These are phyloP conservation scores for Amaranthus palmeri DNA, from an alignment of 148 eudicot species.

Conservation along the genomic window DNA sequence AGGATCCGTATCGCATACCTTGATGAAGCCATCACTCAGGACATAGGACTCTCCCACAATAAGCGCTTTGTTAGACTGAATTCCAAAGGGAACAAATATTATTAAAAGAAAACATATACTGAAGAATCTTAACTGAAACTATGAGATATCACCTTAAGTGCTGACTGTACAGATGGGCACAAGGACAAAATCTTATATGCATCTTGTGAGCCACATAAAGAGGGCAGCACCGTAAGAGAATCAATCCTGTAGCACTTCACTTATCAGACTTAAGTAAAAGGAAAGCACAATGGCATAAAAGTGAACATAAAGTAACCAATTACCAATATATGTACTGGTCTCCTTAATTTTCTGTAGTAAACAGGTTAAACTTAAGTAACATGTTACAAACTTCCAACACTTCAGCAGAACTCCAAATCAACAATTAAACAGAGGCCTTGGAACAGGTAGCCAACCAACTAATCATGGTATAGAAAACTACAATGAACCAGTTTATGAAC, in stretches of 20 bases:
- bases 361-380: neutral
- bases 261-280: conserved; percentile 9
- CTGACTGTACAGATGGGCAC: conserved; percentile 74
- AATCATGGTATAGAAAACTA: neutral
- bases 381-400: neutral
- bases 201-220: conserved; percentile 79
- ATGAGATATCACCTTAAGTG: conserved; percentile 56
- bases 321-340: neutral
- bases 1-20: conserved; percentile 44
- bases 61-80: conserved; percentile 69
- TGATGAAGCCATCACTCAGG: conserved; percentile 71
- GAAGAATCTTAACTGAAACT: neutral
- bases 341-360: neutral
- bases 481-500: neutral
- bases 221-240: conserved; percentile 73
- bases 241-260: conserved; percentile 67
- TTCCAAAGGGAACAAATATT: conserved; percentile 18
- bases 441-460: neutral
- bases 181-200: conserved; percentile 71
- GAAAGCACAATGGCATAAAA: neutral
- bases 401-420: neutral
- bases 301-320: neutral
- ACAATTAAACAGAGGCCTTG: neutral
- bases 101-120: neutral
- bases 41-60: conserved; percentile 81